Conservation (phyloP, 495 filamentous ascomycete genomes). For the Pyrenula aspistea region DNA sequence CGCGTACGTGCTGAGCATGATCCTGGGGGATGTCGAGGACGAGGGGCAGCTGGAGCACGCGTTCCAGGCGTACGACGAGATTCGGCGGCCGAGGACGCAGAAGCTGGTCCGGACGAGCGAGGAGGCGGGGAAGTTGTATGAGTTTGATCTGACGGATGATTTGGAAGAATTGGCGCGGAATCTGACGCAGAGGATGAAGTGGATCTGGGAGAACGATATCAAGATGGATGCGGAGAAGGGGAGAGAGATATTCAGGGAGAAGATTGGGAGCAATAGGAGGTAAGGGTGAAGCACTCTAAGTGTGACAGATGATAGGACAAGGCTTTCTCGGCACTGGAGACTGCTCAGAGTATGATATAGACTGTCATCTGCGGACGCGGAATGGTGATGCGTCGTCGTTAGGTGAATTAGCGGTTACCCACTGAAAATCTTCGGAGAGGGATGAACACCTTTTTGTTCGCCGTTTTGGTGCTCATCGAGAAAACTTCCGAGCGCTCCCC, state of each 20-base stretch:
- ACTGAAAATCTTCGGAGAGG: too few species aligned
- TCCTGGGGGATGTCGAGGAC: conserved; percentile 31
- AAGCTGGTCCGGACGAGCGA: conserved; percentile 23
- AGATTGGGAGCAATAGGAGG: not conserved
- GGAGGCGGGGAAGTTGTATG: conserved; percentile 5
- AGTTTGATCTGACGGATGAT: conserved; percentile 8
- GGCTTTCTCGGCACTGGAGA: too few species aligned
- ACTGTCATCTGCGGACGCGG: too few species aligned
- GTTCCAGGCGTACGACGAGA: conserved; percentile 49
- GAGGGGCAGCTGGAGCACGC: conserved; percentile 26
- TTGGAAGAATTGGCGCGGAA: conserved; percentile 1
- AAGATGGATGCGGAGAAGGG: conserved; percentile 4
- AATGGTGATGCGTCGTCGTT: too few species aligned
- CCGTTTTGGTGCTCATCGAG: too few species aligned
- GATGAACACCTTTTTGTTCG: too few species aligned
- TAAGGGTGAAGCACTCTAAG: not conserved
- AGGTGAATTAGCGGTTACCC: too few species aligned
- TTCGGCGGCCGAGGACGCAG: conserved; percentile 41
- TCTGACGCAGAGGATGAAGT: conserved; percentile 3
- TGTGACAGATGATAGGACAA: too few species aligned
- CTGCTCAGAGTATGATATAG: too few species aligned
- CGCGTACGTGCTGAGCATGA: conserved; percentile 42
- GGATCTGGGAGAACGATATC: conserved; percentile 14
- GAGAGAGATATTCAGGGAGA: not conserved
- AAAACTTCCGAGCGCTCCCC: too few species aligned